Base-by-base conservation (phyloP, 2,329 filamentous ascomycete species). In the Colletotrichum spinosum region DNA sequence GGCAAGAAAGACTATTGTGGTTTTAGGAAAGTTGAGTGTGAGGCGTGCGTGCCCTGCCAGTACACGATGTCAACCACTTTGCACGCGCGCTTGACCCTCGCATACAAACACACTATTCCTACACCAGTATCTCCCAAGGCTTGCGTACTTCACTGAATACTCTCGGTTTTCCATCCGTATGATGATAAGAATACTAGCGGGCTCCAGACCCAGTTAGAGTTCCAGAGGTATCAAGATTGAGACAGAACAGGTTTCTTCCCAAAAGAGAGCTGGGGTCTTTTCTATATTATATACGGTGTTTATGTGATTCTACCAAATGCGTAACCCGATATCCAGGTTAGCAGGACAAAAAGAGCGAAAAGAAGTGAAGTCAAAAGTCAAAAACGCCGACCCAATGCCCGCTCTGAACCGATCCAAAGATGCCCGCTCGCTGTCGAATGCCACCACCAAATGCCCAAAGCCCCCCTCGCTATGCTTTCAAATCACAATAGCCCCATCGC, bases 341-440 rank as follows among this genome's bases (percentile, higher is more conserved):
- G 6, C 10, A 25, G 9, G n/a, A 45, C 9, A 34, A 45, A 33
- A 57, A 50, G 44, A 57, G 8, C 2, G 12, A n/a, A 49, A 12
- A 9, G 25, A 42, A 35, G n/a, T n/a, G 5, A 56, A 60, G 15
- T 11, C 1, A 37, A 34, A 48, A 48, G 12, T n/a, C 38, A 42
- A 51, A 35, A 51, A 38, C 55, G 55, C 46, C 46, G 50, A 33
- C 37, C 46, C 37, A 35, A 58, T 51, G 55, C 55, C 11, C 17
- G 11, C n/a, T 49, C 33, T 49, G 46, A 46, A 46, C 13, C 12
- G 33, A 45, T 12, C 25, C 50, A 17, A 45, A 50, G 48, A 53
- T 42, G 37, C 53, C 50, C 25, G 41, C 37, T 52, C 25, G 25
- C 55, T 15, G 35, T 13, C 25, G 8, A 12, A 62, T 25, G 55